Percentiles rank a stretch among this genome's conserved stretches.
Evolutionary conservation across 352 stramenopile species (phyloP).

Genomic region (Globisporangium acanthophoron): DNA sequence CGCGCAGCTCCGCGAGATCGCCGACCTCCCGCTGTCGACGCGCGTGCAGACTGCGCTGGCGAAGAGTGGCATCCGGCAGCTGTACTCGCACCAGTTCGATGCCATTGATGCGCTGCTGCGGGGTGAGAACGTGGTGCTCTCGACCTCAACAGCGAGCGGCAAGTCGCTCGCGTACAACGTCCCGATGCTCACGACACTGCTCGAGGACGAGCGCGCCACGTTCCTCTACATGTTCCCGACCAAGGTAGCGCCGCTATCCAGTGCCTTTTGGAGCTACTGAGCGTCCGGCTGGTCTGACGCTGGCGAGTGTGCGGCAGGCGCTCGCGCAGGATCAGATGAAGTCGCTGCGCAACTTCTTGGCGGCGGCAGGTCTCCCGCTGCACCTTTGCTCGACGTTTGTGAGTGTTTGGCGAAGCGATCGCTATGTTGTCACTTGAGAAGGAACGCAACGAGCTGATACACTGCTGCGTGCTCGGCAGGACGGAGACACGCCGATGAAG

Average conservation of each 20-base stretch:
- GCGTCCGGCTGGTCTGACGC: not conserved
- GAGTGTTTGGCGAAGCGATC: slow-evolving; percentile 6
- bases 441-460: not conserved
- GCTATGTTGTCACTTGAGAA: too few relatives aligned
- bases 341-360: slow-evolving; percentile 74
- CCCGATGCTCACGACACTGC: slow-evolving; percentile 83
- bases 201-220: slow-evolving; percentile 46
- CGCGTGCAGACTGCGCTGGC: slow-evolving; percentile 35
- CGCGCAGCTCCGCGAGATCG: slow-evolving; percentile 36
- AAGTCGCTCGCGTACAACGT: slow-evolving; percentile 98
- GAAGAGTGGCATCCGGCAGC: slow-evolving; percentile 42
- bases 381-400: slow-evolving; percentile 68
- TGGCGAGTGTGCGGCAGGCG: slow-evolving; percentile 30
- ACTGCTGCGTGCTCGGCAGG: slow-evolving; percentile 30
- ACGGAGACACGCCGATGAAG: slow-evolving; percentile 93
- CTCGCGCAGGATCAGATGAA: slow-evolving; percentile 97
- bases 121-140: slow-evolving; percentile 92
- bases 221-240: slow-evolving; percentile 97
- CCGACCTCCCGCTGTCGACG: slow-evolving; percentile 29
- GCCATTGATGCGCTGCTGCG: slow-evolving; percentile 85
- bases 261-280: not conserved
- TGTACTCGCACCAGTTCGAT: slow-evolving; percentile 92
- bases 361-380: slow-evolving; percentile 35
- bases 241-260: slow-evolving; percentile 50
- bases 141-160: slow-evolving; percentile 94